Evolutionary conservation across 2,329 filamentous ascomycete species (phyloP).

Genomic region (Bipolaris sorokiniana): DNA sequence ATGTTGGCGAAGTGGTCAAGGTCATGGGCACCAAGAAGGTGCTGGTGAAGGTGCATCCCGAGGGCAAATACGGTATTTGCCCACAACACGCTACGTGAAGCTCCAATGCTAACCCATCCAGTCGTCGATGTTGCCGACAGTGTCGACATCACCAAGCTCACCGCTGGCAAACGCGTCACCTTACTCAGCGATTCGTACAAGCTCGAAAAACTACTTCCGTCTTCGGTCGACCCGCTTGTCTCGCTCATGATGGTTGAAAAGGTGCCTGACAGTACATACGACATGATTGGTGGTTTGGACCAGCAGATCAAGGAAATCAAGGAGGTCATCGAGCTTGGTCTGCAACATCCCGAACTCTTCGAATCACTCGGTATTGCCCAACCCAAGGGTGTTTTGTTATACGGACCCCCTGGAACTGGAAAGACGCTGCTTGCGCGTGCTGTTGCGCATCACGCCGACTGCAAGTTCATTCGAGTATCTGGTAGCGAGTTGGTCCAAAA

Average conservation of each 20-base stretch:
- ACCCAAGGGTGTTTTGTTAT: conserved; percentile 95
- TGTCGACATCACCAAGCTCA: conserved; percentile 95
- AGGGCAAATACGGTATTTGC: conserved; percentile 95
- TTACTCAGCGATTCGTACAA: conserved; percentile 97
- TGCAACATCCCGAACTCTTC: conserved; percentile 98
- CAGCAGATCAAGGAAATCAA: conserved; percentile 99
- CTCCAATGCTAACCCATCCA: conserved; percentile 49
- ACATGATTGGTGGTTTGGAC: conserved; percentile 99
- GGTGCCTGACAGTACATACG: conserved; percentile 98
- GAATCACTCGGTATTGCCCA: conserved; percentile 99
- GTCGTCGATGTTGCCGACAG: conserved; percentile 95
- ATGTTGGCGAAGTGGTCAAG: conserved; percentile 99
- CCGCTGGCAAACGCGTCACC: conserved; percentile 95
- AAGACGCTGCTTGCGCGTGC: conserved; percentile 95
- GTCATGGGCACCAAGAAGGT: conserved; percentile 99
- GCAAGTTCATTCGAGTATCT: conserved; percentile 97
- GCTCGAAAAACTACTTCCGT: conserved; percentile 97
- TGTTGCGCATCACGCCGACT: conserved; percentile 97
- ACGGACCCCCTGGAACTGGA: conserved; percentile 94
- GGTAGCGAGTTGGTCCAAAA: conserved; percentile 98
- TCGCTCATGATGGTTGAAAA: conserved; percentile 99
- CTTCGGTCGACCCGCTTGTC: conserved; percentile 95
- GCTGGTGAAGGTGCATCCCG: conserved; percentile 96
- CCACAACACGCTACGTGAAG: background rate
- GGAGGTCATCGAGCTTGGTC: conserved; percentile 97